Evolutionary conservation across 1,284 basidiomycete genomes (phyloP).

Genomic region (Neonothopanus nambi): DNA sequence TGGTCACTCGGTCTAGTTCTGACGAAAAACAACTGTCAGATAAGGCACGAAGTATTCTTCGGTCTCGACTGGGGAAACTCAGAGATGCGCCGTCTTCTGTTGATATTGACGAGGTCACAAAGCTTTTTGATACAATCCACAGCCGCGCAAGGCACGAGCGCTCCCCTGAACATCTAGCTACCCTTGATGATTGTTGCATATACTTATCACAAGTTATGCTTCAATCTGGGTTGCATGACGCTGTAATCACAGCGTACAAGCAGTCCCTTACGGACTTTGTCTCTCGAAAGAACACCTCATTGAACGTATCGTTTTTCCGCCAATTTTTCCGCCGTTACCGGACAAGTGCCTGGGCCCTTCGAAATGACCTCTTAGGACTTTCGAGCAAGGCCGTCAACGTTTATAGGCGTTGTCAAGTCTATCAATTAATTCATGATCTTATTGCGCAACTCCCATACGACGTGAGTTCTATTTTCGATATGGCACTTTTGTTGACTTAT

Average conservation of each 20-base stretch:
- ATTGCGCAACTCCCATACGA: conserved; percentile 58
- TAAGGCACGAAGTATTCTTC: conserved; percentile 81
- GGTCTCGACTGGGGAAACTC: conserved; percentile 71
- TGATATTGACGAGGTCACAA: conserved; percentile 45
- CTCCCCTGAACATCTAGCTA: conserved; percentile 61
- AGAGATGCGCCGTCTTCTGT: conserved; percentile 63
- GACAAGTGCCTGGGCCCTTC: conserved; percentile 66
- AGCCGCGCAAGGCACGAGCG: conserved; percentile 69
- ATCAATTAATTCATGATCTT: conserved; percentile 71
- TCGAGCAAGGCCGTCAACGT: conserved; percentile 65
- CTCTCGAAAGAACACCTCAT: conserved; percentile 76
- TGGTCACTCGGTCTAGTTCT: conserved; percentile 62
- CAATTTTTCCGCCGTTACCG: conserved; percentile 79
- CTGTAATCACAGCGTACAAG: conserved; percentile 59
- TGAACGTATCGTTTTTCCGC: conserved; percentile 77
- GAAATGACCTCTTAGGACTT: conserved; percentile 56
- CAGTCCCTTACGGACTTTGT: conserved; percentile 79
- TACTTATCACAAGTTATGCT: conserved; percentile 70
- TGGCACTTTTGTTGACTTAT: conserved; percentile 20
- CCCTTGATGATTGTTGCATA: conserved; percentile 70
- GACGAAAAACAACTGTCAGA: conserved; percentile 86
- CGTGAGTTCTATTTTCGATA: conserved; percentile 36
- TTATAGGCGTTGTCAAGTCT: conserved; percentile 76
- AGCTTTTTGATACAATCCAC: conserved; percentile 72
- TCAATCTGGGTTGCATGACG: conserved; percentile 41